Conservation (phyloP, 345 rosid genomes). For the Citrus sp. region DNA sequence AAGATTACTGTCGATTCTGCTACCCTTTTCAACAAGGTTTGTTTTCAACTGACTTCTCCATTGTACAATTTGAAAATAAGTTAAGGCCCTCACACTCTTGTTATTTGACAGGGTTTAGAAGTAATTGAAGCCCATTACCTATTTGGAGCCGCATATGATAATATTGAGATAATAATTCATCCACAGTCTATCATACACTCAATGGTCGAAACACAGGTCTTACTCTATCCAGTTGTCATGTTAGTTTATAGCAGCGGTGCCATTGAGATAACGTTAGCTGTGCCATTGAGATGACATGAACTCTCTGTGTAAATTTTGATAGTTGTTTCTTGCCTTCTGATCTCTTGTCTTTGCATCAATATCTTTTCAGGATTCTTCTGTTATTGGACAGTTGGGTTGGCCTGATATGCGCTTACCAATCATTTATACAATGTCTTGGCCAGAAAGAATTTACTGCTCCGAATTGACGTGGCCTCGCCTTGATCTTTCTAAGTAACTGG, state of each 20-base stretch:
- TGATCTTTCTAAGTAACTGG: slow-evolving; percentile 85
- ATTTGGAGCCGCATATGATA: slow-evolving; percentile 86
- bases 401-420: slow-evolving; percentile 97
- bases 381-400: slow-evolving; percentile 95
- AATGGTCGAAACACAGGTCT: slow-evolving; percentile 94
- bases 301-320: background rate
- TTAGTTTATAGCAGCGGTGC: background rate
- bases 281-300: background rate
- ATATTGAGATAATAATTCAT: slow-evolving; percentile 89
- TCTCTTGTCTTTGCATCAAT: slow-evolving; percentile 3
- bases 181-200: slow-evolving; percentile 95
- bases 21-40: slow-evolving; percentile 96
- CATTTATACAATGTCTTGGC: slow-evolving; percentile 98
- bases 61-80: background rate
- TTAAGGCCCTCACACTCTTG: background rate
- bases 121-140: slow-evolving; percentile 98
- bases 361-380: slow-evolving; percentile 79
- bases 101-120: slow-evolving; percentile 73
- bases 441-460: slow-evolving; percentile 88
- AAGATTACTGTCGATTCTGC: slow-evolving; percentile 97
- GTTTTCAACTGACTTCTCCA: background rate
- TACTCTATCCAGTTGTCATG: background rate
- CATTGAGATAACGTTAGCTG: background rate
- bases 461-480: slow-evolving; percentile 98
- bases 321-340: background rate